phyloP scores from a whole-genome alignment of 2,329 filamentous ascomycete species.

The Diplocarpon mali region DNA sequence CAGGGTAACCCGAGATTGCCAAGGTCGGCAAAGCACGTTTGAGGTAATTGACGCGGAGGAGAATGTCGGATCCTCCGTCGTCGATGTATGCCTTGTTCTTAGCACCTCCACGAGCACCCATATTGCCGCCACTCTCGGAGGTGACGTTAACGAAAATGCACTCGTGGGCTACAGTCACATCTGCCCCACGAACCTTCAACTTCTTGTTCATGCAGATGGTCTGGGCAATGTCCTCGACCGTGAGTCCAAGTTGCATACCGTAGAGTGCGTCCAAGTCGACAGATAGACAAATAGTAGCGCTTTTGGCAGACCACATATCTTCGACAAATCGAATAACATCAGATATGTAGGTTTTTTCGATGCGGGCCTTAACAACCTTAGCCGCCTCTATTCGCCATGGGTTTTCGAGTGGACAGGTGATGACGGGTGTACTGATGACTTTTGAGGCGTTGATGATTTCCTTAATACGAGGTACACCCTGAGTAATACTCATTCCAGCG shows the following conservation, averaged over 20 bases:
- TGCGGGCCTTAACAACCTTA: constrained; percentile 82
- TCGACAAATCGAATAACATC: constrained; percentile 75
- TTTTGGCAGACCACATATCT: constrained; percentile 73
- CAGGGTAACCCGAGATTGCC: constrained; percentile 82
- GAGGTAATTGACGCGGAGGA: constrained; percentile 73
- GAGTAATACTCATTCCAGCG: constrained; percentile 97
- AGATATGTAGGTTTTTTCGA: constrained; percentile 86
- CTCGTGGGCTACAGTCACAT: constrained; percentile 50
- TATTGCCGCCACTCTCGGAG: constrained; percentile 39
- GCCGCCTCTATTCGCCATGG: constrained; percentile 65
- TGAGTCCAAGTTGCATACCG: constrained; percentile 72
- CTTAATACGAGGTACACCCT: constrained; percentile 98
- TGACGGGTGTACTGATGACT: constrained; percentile 86
- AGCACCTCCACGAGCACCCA: constrained; percentile 15
- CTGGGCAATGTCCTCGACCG: constrained; percentile 57
- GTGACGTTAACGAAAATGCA: constrained; percentile 63
- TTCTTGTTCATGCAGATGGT: constrained; percentile 76
- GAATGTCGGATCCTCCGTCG: constrained; percentile 50
- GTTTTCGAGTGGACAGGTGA: constrained; percentile 75
- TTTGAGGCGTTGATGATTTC: constrained; percentile 99
- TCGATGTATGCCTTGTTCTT: constrained; percentile 28
- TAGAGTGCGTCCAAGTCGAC: constrained; percentile 71
- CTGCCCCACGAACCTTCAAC: constrained; percentile 59
- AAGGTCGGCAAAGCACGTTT: constrained; percentile 72
- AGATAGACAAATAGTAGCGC: constrained; percentile 67